These are phyloP conservation scores for Coniochaeta sp. DNA, from an alignment of 2,329 filamentous ascomycete genomes.

Conservation along the genomic window DNA sequence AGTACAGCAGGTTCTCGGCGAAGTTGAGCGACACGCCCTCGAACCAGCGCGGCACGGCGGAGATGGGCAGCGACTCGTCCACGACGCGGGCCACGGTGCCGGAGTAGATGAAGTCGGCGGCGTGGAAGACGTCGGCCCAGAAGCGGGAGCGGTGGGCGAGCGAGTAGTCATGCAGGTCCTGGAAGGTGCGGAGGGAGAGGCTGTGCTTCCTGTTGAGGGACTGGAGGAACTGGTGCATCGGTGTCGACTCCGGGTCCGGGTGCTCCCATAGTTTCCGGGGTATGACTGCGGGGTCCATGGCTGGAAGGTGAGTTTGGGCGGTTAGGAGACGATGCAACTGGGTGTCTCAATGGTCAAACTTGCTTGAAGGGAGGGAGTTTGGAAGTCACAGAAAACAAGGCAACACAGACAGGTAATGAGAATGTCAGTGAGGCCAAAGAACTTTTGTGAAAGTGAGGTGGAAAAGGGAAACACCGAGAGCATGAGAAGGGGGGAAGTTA, in stretches of 20 bases:
- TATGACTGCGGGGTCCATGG: slow-evolving; percentile 13
- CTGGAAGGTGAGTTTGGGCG: background rate
- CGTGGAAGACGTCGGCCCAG: slow-evolving; percentile 33
- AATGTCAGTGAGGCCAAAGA: no score
- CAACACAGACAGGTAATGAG: no score
- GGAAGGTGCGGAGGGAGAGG: slow-evolving; percentile 56
- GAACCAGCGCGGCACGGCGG: slow-evolving; percentile 70
- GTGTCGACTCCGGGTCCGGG: slow-evolving; percentile 49
- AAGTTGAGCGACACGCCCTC: slow-evolving; percentile 66
- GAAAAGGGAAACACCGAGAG: no score
- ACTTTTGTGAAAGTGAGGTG: no score
- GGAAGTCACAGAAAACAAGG: no score
- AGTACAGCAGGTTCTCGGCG: slow-evolving; percentile 71
- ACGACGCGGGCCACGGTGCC: slow-evolving; percentile 54
- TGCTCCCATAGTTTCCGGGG: slow-evolving; percentile 65
- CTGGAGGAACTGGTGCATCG: slow-evolving; percentile 62
- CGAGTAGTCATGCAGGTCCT: slow-evolving; percentile 65
- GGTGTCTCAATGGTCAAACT: no score
- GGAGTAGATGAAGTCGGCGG: slow-evolving; percentile 48
- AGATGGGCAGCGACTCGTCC: slow-evolving; percentile 63
- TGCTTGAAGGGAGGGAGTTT: no score
- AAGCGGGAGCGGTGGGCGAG: slow-evolving; percentile 54
- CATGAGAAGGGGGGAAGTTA: no score
- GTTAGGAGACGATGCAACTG: no score
- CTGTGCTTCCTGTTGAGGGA: slow-evolving; percentile 50